These are phyloP conservation scores for Aspergillus niger DNA, from an alignment of 2,329 filamentous ascomycete species.

Conservation along the genomic window DNA sequence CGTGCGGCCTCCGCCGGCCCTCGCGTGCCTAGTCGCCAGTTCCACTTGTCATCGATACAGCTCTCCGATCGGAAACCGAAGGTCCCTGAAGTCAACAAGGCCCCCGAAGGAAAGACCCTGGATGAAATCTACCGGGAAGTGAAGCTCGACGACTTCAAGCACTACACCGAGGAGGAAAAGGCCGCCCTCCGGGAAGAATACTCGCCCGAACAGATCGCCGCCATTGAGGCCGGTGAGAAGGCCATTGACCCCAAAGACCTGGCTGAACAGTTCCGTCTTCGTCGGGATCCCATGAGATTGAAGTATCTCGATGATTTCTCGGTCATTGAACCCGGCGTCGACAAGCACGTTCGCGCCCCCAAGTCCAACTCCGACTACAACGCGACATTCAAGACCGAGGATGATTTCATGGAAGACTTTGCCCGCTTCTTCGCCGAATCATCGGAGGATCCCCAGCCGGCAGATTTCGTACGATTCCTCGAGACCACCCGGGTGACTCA, in stretches of 20 bases:
- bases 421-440: constrained; percentile 51
- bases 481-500: constrained; percentile 54
- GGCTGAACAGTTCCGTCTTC: constrained; percentile 69
- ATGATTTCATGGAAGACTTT: constrained; percentile 64
- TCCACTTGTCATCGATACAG: constrained; percentile 48
- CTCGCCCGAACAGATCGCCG: constrained; percentile 76
- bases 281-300: constrained; percentile 71
- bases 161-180: constrained; percentile 69
- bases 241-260: constrained; percentile 75
- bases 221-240: constrained; percentile 77
- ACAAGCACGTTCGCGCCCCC: constrained; percentile 62
- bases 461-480: constrained; percentile 46
- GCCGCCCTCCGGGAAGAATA: constrained; percentile 67
- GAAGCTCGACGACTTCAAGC: constrained; percentile 45
- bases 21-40: constrained; percentile 50
- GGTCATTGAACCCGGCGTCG: constrained; percentile 73
- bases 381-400: constrained; percentile 62
- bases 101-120: constrained; percentile 20
- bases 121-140: constrained; percentile 24
- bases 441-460: constrained; percentile 52
- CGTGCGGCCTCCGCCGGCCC: constrained; percentile 41
- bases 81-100: constrained; percentile 22
- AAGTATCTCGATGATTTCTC: constrained; percentile 83
- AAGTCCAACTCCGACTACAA: constrained; percentile 57
- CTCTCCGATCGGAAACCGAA: constrained; percentile 43